Evolutionary conservation across 1,284 basidiomycete species (phyloP), one percentile per base, ranked within the genome.

Genomic region (Tylopilus sp.): DNA sequence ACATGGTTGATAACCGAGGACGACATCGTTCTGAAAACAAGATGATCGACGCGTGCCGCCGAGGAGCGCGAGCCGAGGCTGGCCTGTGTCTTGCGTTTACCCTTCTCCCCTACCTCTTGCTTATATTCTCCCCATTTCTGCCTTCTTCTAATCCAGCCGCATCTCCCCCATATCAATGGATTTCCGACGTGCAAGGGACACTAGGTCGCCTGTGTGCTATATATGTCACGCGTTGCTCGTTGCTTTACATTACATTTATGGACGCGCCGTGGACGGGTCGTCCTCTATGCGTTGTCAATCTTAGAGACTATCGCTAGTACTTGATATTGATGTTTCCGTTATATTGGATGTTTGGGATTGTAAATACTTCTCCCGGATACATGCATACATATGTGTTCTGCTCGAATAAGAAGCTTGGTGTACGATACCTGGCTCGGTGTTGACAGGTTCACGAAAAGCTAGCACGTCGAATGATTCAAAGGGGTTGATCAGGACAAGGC

Each of bases 1-100:
- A 38, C 39, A 55, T 44, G n/a, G 29, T 49, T 33, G 52, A 65
- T 44, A 51, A 68, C n/a, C 36, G 15, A 33, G 36, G 47, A 57
- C 19, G 22, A 53, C n/a, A 39, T 47, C 19, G 18, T 44, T 57
- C 33, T 55, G 26, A 19, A 29, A 29, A 29, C 29, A 29, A 29
- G 29, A 36, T 47, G 44, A 47, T 10, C 44, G 10, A 8, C n/a
- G 44, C 19, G 7, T n/a, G 22, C 19, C 22, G 22, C 22, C 22
- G 33, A 16, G 26, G 24, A 22, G 26, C 13, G 26, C 13, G 59
- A 32, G 16, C 9, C 26, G 10, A 22, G n/a, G 47, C n/a, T 49
- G 13, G 47, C n/a, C 13, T 49, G 47, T n/a, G 47, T 24, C 47
- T 49, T 49, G 44, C 44, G 44, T 13, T 47, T 18, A 41, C 18